Percentiles rank a stretch among this genome's conserved stretches.
These are phyloP conservation scores for Bretziella fagacearum DNA, from an alignment of 2,329 filamentous ascomycete species.

Conservation along the genomic window DNA sequence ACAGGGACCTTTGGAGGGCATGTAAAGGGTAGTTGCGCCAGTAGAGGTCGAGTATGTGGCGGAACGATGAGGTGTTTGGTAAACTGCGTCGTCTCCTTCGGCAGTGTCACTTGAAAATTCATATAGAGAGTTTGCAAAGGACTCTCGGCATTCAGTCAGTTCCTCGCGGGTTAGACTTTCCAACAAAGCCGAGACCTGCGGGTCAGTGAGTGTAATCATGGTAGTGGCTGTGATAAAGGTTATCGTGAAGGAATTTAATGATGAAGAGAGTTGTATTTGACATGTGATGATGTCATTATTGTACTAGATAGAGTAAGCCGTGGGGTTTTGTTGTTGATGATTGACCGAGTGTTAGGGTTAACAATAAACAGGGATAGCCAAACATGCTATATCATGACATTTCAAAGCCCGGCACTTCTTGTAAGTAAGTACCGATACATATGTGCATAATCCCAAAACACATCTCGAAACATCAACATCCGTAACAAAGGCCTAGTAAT, in stretches of 20 bases:
- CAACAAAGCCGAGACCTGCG: constrained; percentile 36
- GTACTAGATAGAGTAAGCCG: too few relatives aligned
- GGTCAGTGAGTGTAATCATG: constrained; percentile 41
- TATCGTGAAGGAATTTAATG: too few relatives aligned
- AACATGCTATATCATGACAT: too few relatives aligned
- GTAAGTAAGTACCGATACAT: too few relatives aligned
- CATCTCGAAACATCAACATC: background rate
- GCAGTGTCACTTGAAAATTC: constrained; percentile 43
- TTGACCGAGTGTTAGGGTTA: too few relatives aligned
- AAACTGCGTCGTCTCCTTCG: constrained; percentile 25
- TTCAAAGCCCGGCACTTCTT: too few relatives aligned
- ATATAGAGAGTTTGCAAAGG: constrained; percentile 36
- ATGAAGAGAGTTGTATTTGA: too few relatives aligned
- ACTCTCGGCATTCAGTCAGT: constrained; percentile 33
- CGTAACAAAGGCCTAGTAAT: background rate
- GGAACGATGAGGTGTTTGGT: constrained; percentile 39
- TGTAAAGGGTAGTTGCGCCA: constrained; percentile 49
- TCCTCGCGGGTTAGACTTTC: constrained; percentile 36
- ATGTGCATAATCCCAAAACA: too few relatives aligned
- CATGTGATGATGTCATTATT: too few relatives aligned
- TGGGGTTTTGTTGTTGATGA: too few relatives aligned
- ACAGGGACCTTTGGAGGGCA: constrained; percentile 49
- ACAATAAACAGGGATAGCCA: background rate
- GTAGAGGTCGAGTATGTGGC: constrained; percentile 31
- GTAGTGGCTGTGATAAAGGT: too few relatives aligned